These are phyloP conservation scores for Porodaedalea pini DNA, from an alignment of 1,284 basidiomycete species.

Conservation along the genomic window DNA sequence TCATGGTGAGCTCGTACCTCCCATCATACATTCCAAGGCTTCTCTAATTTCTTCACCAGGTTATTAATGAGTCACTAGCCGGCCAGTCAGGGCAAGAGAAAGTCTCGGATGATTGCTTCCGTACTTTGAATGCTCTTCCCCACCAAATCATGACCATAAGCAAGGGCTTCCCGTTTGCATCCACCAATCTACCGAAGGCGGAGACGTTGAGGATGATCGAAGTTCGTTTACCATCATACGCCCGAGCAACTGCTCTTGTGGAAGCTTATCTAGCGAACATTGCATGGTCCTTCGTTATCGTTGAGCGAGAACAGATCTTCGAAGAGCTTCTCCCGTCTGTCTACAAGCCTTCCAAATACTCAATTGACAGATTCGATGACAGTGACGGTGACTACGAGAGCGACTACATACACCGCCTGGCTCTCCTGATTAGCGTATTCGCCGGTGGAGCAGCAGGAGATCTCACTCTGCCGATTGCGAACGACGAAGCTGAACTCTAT, in stretches of 20 bases:
- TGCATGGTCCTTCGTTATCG: conserved; percentile 10
- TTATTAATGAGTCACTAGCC: background rate
- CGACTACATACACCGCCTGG: conserved; percentile 10
- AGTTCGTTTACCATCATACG: conserved; percentile 14
- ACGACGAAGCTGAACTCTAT: conserved; percentile 27
- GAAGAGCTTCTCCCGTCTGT: conserved; percentile 16
- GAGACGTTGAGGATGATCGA: conserved; percentile 2
- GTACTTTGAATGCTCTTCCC: background rate
- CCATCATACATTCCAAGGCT: background rate
- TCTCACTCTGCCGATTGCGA: conserved; percentile 24
- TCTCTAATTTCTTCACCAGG: background rate
- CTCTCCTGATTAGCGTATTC: conserved; percentile 24
- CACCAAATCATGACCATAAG: background rate
- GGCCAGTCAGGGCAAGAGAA: background rate
- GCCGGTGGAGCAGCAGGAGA: conserved; percentile 24
- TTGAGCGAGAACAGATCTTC: conserved; percentile 18
- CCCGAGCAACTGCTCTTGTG: conserved; percentile 14
- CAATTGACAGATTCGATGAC: background rate
- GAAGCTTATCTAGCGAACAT: conserved; percentile 18
- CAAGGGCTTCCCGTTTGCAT: conserved; percentile 11
- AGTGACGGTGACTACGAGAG: background rate
- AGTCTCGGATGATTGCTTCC: background rate
- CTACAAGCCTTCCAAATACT: background rate
- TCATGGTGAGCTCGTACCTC: conserved; percentile 1
- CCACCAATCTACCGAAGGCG: conserved; percentile 2